Percentiles rank a stretch among this genome's conserved stretches.
These are phyloP conservation scores for Uronychia setigera DNA, from an alignment of 73 alveolate genomes.

Conservation along the genomic window DNA sequence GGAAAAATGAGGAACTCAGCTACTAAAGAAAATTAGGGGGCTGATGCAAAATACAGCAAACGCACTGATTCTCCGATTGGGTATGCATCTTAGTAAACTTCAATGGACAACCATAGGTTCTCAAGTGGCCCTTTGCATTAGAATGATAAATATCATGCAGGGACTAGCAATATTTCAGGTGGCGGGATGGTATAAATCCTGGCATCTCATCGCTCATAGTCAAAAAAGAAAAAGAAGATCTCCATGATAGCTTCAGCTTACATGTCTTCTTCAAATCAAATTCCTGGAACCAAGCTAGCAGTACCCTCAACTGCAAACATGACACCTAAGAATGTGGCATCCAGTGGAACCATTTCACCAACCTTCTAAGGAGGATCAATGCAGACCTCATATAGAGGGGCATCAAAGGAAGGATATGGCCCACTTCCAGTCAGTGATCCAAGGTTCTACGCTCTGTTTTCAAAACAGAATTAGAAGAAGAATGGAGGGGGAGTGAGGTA, in stretches of 20 bases:
- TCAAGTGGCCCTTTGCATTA: not conserved
- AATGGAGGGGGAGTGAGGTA: no score
- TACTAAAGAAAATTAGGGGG: no score
- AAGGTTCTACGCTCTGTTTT: not conserved
- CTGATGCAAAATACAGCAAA: no score
- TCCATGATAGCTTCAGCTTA: not conserved
- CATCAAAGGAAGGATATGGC: not conserved
- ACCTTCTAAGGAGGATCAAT: not conserved
- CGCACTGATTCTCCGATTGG: not conserved
- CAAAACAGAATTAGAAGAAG: not conserved
- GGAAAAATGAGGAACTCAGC: no score
- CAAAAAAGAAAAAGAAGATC: not conserved
- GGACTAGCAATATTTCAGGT: not conserved
- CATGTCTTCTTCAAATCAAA: not conserved
- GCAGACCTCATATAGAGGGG: not conserved
- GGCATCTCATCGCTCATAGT: not conserved
- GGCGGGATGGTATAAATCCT: not conserved
- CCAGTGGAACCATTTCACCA: not conserved
- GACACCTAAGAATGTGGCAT: not conserved
- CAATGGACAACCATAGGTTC: not conserved
- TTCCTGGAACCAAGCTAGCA: no score
- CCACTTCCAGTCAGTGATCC: not conserved
- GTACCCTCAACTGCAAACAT: not conserved
- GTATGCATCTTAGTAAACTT: not conserved
- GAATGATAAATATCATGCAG: not conserved